Conservation (phyloP, 78 protist genomes). For the slime mould (Dictyostelium discoideum) region dicty_2.7 NC_007090.3:4815501-4816000, state of each 20-base stretch:
- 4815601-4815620: slow-evolving; percentile 94
- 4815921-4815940: slow-evolving; percentile 66
- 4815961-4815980: slow-evolving; percentile 57
- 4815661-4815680: slow-evolving; percentile 26
- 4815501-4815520: slow-evolving; percentile 86
- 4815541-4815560: slow-evolving; percentile 79
- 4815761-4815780: slow-evolving; percentile 74
- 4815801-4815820: slow-evolving; percentile 72
- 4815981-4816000: slow-evolving; percentile 57
- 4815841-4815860: slow-evolving; percentile 74
- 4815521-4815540: slow-evolving; percentile 74
- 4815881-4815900: slow-evolving; percentile 49
- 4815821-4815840: slow-evolving; percentile 52
- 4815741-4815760: slow-evolving; percentile 39
- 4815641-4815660: slow-evolving; percentile 7
- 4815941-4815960: slow-evolving; percentile 79
- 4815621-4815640: slow-evolving; percentile 67
- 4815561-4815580: slow-evolving; percentile 16
- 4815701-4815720: slow-evolving; percentile 60
- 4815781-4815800: slow-evolving; percentile 65
- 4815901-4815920: slow-evolving; percentile 30
- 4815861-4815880: slow-evolving; percentile 45
- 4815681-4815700: slow-evolving; percentile 64
- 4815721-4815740: slow-evolving; percentile 4
- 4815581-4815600: slow-evolving; percentile 31